A percentile compares a stretch with the other conserved stretches of the same genome.
Conservation (phyloP, 2,329 filamentous ascomycete species). For the Polytolypa hystricis region DNA sequence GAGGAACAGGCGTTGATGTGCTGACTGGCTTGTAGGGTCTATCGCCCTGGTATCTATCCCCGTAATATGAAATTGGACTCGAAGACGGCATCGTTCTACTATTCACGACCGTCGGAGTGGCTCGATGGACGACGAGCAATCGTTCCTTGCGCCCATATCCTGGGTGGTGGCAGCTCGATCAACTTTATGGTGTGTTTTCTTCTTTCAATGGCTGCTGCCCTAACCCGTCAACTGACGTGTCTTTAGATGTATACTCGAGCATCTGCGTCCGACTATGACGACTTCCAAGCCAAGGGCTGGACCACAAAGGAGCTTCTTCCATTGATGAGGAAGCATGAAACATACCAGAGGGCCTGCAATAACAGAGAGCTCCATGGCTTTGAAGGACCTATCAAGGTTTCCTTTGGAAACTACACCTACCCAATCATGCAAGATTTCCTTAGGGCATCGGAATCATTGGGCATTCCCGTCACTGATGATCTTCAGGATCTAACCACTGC, state of each 20-base stretch:
- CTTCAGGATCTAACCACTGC: constrained; percentile 53
- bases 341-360: constrained; percentile 56
- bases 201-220: constrained; percentile 1
- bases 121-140: constrained; percentile 60
- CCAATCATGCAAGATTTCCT: constrained; percentile 75
- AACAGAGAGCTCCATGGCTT: constrained; percentile 59
- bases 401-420: constrained; percentile 70
- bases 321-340: constrained; percentile 71
- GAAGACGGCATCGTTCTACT: constrained; percentile 72
- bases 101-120: constrained; percentile 63
- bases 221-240: constrained; percentile 6
- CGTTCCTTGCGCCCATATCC: constrained; percentile 62
- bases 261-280: constrained; percentile 62
- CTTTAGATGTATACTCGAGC: constrained; percentile 60
- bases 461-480: constrained; percentile 64
- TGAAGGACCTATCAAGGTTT: constrained; percentile 72
- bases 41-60: constrained; percentile 65
- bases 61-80: constrained; percentile 69
- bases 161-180: constrained; percentile 63
- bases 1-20: not conserved
- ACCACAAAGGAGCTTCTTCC: constrained; percentile 63
- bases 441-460: constrained; percentile 59
- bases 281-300: constrained; percentile 73
- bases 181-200: constrained; percentile 60
- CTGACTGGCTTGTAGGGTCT: constrained; percentile 43